Conservation (phyloP, 2,329 filamentous ascomycete genomes). For the Erysiphe neolycopersici region DNA sequence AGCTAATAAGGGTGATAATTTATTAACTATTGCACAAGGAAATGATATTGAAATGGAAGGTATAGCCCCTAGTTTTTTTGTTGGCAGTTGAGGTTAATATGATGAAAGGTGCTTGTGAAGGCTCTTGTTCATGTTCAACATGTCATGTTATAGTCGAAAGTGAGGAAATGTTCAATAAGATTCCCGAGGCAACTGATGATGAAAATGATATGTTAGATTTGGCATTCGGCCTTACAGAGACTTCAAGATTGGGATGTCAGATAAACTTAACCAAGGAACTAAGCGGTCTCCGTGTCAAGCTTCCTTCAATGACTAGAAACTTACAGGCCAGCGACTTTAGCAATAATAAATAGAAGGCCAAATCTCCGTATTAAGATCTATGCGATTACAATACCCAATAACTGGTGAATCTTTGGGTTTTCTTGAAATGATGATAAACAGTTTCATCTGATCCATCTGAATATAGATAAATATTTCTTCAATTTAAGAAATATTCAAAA, state of each 20-base stretch:
- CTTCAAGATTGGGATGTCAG: conserved; percentile 22
- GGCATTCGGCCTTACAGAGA: conserved; percentile 49
- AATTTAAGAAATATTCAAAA: too few relatives aligned
- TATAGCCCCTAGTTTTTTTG: conserved; percentile 11
- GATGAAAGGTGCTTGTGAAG: conserved; percentile 53
- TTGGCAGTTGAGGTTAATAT: not conserved
- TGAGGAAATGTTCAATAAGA: conserved; percentile 33
- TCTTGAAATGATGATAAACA: too few relatives aligned
- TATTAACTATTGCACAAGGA: conserved; percentile 82
- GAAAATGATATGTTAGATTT: conserved; percentile 51
- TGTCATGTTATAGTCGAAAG: conserved; percentile 47
- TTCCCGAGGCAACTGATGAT: conserved; percentile 32
- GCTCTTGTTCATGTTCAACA: conserved; percentile 48
- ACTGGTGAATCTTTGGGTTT: too few relatives aligned
- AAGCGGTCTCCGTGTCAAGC: conserved; percentile 58
- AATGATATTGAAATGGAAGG: conserved; percentile 96
- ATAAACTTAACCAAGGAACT: conserved; percentile 76
- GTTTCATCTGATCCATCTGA: too few relatives aligned
- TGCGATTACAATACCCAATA: too few relatives aligned
- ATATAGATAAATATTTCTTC: too few relatives aligned
- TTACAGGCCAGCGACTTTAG: conserved; percentile 83
- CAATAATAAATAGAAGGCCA: conserved; percentile 1
- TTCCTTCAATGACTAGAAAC: conserved; percentile 89
- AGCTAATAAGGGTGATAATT: conserved; percentile 67
- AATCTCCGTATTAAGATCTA: too few relatives aligned